Conservation (phyloP, 192 early-diverging fungal genomes). For the Coemansia aciculifera region DNA sequence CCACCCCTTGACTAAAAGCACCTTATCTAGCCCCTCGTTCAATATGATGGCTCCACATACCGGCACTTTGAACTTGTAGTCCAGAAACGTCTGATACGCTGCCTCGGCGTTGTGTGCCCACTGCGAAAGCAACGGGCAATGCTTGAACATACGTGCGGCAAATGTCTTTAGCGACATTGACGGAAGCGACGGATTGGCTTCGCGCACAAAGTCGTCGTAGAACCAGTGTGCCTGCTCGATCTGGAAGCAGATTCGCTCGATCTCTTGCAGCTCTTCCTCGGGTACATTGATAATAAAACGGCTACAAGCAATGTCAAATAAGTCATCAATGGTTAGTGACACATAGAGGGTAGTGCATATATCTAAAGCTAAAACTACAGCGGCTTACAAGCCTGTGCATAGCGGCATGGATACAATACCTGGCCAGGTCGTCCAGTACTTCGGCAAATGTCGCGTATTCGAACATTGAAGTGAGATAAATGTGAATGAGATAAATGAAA, state of each 20-base stretch:
- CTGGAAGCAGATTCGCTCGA: constrained; percentile 97
- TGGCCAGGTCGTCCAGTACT: constrained; percentile 86
- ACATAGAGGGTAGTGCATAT: background rate
- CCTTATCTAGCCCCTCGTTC: constrained; percentile 72
- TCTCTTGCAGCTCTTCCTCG: constrained; percentile 87
- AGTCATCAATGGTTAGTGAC: background rate
- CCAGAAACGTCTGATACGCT: constrained; percentile 89
- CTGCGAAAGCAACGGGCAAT: constrained; percentile 86
- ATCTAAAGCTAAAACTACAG: background rate
- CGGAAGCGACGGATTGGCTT: constrained; percentile 75
- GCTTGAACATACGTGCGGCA: constrained; percentile 79
- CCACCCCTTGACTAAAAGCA: constrained; percentile 93
- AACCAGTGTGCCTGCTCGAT: constrained; percentile 99
- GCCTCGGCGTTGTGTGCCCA: constrained; percentile 86
- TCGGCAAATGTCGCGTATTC: constrained; percentile 72
- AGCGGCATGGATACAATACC: constrained; percentile 25
- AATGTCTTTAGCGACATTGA: constrained; percentile 85
- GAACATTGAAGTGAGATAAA: constrained; percentile 49
- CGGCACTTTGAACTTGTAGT: constrained; percentile 94
- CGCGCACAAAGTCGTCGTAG: constrained; percentile 97
- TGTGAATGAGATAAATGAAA: background rate
- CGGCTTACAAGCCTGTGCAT: background rate
- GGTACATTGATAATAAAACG: constrained; percentile 99
- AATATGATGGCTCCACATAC: constrained; percentile 97
- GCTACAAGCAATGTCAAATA: constrained; percentile 44